Evolutionary conservation across 2,329 filamentous ascomycete genomes (phyloP), one percentile per base, ranked within the genome.

Genomic region (Corniculantispora saksenae): DNA sequence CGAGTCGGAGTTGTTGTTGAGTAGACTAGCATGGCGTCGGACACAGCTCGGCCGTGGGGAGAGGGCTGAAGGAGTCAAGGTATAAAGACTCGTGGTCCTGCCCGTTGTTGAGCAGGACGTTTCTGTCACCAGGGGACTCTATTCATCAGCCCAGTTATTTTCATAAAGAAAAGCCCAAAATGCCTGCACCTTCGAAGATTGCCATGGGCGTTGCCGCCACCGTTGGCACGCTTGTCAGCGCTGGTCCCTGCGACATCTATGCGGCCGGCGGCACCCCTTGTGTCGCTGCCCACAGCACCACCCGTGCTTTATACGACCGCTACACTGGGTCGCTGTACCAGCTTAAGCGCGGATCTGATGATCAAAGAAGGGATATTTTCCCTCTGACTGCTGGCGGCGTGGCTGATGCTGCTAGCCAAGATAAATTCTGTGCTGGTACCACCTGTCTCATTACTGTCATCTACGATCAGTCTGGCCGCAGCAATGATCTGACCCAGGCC

Each of bases 391-490:
- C 86, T 0, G 88, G 88, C 2, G 86, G 86, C 48, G 84, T 89
- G 10, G 88, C 88, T 60, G 83, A 90, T 70, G 83, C 86, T 4
- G 81, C 81, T 0, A 73, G 83, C 13, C 88, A 91, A 71, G 87
- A 90, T 74, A 68, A 76, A 1, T 90, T 90, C 74, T 90, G 88
- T 69, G 74, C 79, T 12, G 74, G 77, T 56, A 89, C 87, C 0
- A 89, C 86, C 13, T 90, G 88, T 70, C 76, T 88, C 21, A 89
- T 90, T 71, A 83, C 82, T 0, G 81, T 86, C 69, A 89, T 89
- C 61, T 90, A 90, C 71, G 88, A 90, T 72, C 88, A 90, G 74
- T 88, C 87, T 17, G 86, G 86, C 61, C 76, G 75, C 1, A 80
- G 80, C 0, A 90, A 90, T 67, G 84, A 90, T 70, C 84, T 90